Evolutionary conservation across 192 early-diverging fungal species (phyloP).

Genomic region (Coemansia sp.): DNA sequence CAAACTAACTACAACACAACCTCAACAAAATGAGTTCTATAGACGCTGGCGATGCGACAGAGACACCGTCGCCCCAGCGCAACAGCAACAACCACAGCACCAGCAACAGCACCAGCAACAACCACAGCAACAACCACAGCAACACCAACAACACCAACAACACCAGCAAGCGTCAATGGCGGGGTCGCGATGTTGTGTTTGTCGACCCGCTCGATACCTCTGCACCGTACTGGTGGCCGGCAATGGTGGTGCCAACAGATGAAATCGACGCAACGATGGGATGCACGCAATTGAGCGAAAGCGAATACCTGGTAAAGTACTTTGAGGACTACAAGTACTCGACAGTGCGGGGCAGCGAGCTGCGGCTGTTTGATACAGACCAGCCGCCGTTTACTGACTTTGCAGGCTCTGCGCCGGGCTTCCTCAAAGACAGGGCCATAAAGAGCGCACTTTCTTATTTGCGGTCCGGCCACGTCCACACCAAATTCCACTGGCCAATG

Average conservation of each 20-base stretch:
- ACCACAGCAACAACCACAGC: background rate
- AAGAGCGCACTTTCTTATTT: slow-evolving; percentile 40
- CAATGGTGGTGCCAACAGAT: slow-evolving; percentile 60
- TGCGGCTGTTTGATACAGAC: slow-evolving; percentile 39
- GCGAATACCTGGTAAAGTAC: slow-evolving; percentile 58
- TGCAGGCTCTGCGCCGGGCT: slow-evolving; percentile 33
- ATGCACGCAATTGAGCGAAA: slow-evolving; percentile 28
- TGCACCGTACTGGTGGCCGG: slow-evolving; percentile 68
- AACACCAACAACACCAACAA: background rate
- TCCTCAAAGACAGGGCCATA: slow-evolving; percentile 46
- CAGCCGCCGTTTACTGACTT: slow-evolving; percentile 49
- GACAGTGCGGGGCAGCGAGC: slow-evolving; percentile 45
- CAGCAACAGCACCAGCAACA: background rate
- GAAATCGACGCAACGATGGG: slow-evolving; percentile 58
- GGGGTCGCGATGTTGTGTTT: slow-evolving; percentile 62
- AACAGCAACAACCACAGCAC: slow-evolving; percentile 1
- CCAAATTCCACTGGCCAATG: slow-evolving; percentile 46
- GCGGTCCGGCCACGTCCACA: slow-evolving; percentile 40
- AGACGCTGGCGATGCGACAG: background rate
- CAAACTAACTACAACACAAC: background rate
- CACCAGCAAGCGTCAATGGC: slow-evolving; percentile 19
- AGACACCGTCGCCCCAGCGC: background rate
- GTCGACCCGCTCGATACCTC: slow-evolving; percentile 65
- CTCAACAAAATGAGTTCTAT: background rate
- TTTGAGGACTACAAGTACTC: slow-evolving; percentile 59